Evolutionary conservation across 768 basidiomycete genomes (phyloP), one percentile per base, ranked within the genome.

Genomic region (Xanthoconium stramineum): DNA sequence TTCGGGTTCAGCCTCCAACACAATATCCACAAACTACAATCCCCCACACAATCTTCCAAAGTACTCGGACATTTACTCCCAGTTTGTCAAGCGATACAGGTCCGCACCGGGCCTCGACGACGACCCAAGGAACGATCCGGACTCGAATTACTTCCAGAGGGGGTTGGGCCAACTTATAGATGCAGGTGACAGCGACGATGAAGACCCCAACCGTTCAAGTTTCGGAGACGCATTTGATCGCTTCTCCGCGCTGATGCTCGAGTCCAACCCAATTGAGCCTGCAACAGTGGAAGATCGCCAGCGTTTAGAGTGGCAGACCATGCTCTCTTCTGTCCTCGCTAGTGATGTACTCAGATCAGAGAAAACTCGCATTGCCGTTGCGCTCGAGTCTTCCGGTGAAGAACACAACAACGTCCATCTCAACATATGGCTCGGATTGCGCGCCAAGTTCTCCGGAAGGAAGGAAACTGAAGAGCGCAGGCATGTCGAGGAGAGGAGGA

Each of bases 341-440:
- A 95, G 97, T 11, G 95, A 98, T 65, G 94, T 99, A 12, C 83
- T 99, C 60, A 92, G 89, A 69, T 89, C 92, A 1, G 97, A 98
- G 75, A 97, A 94, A 74, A 90, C 89, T 28, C 84, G 97, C 54
- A 94, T 98, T 57, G 89, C 89, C 30, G 85, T 85, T 46, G 89
- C 85, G 15, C 75, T 93, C 48, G 84, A 88, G 60, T 81, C 84
- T 20, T 80, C 83, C 19, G 79, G 79, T 9, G 86, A 90, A 55
- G 85, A 87, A 73, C 82, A 87, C 72, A 80, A 84, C 66, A 82
- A 81, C 69, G 73, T 81, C 58, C 81, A 84, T 66, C 74, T 83
- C 44, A 85, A 86, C 61, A 81, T 92, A 55, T 99, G 96, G 95
- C 77, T 95, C 54, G 92, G 91, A 52, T 83, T 98, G 36, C 84